Conservation (phyloP, 148 eudicot genomes). For the Dianthus caryophyllus region DNA sequence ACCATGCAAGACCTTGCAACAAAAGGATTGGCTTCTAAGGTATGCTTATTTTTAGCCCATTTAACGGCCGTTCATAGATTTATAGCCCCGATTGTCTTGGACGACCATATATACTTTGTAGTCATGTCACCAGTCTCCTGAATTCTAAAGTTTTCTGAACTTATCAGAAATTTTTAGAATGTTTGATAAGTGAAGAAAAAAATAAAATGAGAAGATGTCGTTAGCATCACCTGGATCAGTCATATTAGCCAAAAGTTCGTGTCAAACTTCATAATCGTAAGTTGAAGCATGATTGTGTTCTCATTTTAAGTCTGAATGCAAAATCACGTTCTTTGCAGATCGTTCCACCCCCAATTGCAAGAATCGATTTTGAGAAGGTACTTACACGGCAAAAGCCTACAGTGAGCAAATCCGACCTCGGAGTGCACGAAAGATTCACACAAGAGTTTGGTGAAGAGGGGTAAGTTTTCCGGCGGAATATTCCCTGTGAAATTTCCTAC, state of each 20-base stretch:
- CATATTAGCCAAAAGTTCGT: neutral
- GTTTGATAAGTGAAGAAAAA: too few species aligned
- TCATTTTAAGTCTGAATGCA: neutral
- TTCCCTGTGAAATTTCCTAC: neutral
- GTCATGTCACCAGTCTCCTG: neutral
- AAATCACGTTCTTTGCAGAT: constrained; percentile 46
- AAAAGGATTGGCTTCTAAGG: constrained; percentile 83
- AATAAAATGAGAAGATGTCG: too few species aligned
- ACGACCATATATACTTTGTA: neutral
- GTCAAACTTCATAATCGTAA: neutral
- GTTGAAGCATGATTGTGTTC: neutral
- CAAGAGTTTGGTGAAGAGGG: constrained; percentile 97
- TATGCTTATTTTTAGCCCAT: constrained; percentile 14
- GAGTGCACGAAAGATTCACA: constrained; percentile 88
- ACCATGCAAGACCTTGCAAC: constrained; percentile 91
- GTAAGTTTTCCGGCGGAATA: constrained; percentile 6
- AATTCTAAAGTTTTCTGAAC: too few species aligned
- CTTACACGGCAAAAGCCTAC: constrained; percentile 93
- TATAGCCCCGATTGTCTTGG: neutral
- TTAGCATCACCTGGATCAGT: neutral
- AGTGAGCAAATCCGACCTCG: constrained; percentile 88
- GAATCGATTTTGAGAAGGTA: constrained; percentile 84
- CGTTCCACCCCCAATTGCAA: constrained; percentile 76
- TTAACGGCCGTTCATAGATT: neutral
- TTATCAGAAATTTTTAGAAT: too few species aligned